phyloP scores from a whole-genome alignment of 768 basidiomycete genomes.

The Phylloporus arenicola region DNA sequence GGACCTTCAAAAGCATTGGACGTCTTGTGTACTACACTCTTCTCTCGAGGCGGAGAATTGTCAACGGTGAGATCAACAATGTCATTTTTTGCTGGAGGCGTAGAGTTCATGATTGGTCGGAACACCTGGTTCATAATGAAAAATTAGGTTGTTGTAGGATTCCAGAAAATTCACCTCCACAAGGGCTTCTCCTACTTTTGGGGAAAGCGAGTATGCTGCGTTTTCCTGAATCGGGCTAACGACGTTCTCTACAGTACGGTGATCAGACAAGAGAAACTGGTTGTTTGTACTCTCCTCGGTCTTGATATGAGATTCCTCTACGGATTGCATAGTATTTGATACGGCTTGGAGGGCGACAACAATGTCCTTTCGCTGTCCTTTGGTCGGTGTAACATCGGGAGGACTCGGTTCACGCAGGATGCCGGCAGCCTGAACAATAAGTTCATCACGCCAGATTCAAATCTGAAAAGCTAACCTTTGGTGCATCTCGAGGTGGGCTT shows the following conservation, averaged over 20 bases:
- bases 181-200: slow-evolving; percentile 2
- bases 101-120: slow-evolving; percentile 5
- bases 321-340: neutral
- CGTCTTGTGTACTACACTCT: neutral
- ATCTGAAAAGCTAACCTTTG: slow-evolving; percentile 13
- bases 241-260: neutral
- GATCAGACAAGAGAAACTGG: neutral
- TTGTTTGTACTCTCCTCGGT: neutral
- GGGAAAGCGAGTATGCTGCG: slow-evolving; percentile 1
- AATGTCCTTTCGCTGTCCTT: slow-evolving; percentile 30
- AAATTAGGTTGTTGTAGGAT: neutral
- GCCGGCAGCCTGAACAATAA: slow-evolving; percentile 5
- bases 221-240: neutral
- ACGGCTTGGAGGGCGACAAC: slow-evolving; percentile 10
- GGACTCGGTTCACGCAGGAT: neutral
- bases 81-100: slow-evolving; percentile 20
- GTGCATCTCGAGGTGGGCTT: neutral
- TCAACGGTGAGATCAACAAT: slow-evolving; percentile 45
- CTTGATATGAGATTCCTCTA: neutral
- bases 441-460: neutral
- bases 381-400: slow-evolving; percentile 15
- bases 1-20: neutral
- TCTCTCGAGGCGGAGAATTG: slow-evolving; percentile 17
- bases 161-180: slow-evolving; percentile 8
- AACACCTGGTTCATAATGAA: slow-evolving; percentile 11